A percentile compares a stretch with the other conserved stretches of the same genome.
Evolutionary conservation across 345 rosid genomes (phyloP).

Genomic region (Psidium friedrichsthalianum): DNA sequence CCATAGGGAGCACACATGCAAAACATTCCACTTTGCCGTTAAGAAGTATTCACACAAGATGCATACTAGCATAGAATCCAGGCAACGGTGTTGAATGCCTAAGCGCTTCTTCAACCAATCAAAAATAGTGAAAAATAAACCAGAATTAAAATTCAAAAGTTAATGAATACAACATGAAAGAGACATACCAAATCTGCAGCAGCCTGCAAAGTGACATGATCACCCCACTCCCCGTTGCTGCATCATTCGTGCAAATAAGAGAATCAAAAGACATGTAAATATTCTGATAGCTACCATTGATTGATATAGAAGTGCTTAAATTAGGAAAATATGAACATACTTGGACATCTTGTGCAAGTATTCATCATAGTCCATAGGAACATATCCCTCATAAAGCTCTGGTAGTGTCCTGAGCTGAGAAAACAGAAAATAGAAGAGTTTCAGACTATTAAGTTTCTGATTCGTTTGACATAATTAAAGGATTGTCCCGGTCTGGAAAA

Average conservation of each 20-base stretch:
- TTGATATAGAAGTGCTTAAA: neutral
- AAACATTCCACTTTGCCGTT: neutral
- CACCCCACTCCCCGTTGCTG: constrained; percentile 48
- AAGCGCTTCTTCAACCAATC: neutral
- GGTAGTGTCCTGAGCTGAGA: constrained; percentile 33
- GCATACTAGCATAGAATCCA: neutral
- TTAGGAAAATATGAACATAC: constrained; percentile 10
- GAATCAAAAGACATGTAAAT: neutral
- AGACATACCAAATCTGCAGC: constrained; percentile 37
- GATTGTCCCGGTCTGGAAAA: neutral
- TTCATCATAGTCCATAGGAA: constrained; percentile 62
- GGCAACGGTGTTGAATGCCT: neutral
- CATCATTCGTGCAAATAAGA: neutral
- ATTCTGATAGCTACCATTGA: neutral
- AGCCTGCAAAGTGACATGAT: constrained; percentile 46
- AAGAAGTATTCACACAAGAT: neutral
- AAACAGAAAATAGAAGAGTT: neutral
- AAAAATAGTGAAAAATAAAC: neutral
- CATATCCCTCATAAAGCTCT: constrained; percentile 58
- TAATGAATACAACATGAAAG: neutral
- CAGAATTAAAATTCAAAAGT: neutral
- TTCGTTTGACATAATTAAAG: neutral
- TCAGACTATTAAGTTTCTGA: neutral
- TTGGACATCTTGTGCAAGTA: constrained; percentile 52
- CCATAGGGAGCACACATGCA: neutral